phyloP scores from a whole-genome alignment of 1,284 basidiomycete genomes.

The Volvariella surrecta region DNA sequence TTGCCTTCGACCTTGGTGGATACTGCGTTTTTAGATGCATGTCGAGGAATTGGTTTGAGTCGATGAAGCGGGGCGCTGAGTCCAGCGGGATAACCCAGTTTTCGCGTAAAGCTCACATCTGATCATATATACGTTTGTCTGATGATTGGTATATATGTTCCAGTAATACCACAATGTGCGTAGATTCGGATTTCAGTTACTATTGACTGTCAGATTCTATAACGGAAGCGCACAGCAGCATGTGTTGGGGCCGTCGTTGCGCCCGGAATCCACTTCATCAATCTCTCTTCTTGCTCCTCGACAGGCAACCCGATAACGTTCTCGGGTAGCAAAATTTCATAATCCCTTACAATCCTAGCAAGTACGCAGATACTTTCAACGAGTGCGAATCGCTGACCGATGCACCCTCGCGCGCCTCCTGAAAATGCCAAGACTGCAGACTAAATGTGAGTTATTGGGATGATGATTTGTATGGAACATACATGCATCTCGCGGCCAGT shows the following conservation, averaged over 20 bases:
- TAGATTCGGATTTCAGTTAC: no score
- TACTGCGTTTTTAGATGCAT: slow-evolving; percentile 36
- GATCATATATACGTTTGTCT: no score
- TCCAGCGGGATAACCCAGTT: slow-evolving; percentile 46
- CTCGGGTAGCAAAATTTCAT: slow-evolving; percentile 21
- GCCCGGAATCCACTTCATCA: slow-evolving; percentile 15
- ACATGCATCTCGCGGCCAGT: slow-evolving; percentile 33
- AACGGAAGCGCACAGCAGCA: slow-evolving; percentile 11
- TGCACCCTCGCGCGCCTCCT: slow-evolving; percentile 32
- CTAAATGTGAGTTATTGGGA: not conserved
- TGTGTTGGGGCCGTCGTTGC: slow-evolving; percentile 14
- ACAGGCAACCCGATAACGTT: slow-evolving; percentile 15
- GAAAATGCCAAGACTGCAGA: slow-evolving; percentile 30
- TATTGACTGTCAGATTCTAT: no score
- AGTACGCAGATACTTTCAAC: slow-evolving; percentile 27
- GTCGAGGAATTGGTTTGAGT: slow-evolving; percentile 43
- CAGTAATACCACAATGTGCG: no score
- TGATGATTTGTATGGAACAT: slow-evolving; percentile 4
- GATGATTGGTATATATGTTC: no score
- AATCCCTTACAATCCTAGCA: slow-evolving; percentile 24
- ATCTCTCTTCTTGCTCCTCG: slow-evolving; percentile 12
- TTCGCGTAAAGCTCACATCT: no score
- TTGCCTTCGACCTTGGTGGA: slow-evolving; percentile 46
- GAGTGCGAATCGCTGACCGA: slow-evolving; percentile 31
- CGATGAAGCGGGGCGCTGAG: slow-evolving; percentile 56